Conservation (phyloP, 2,329 filamentous ascomycete genomes). For the Zymoseptoria tritici region DNA sequence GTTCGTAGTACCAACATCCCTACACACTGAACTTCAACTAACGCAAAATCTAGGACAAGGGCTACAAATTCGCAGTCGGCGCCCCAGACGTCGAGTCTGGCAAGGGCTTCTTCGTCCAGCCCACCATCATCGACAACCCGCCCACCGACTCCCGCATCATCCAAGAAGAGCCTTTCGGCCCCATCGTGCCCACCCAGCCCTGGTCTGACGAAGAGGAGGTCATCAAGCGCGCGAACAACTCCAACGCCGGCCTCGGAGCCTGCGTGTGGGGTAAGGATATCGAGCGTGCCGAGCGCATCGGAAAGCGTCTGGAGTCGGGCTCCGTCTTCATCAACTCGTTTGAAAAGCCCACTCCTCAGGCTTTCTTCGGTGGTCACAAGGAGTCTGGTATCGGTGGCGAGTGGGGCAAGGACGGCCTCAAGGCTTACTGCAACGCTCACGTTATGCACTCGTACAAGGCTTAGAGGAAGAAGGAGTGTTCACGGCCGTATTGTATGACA, state of each 20-base stretch:
- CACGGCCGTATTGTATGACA: neutral
- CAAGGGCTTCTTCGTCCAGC: slow-evolving; percentile 37
- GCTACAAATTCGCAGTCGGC: slow-evolving; percentile 48
- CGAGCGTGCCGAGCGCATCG: slow-evolving; percentile 43
- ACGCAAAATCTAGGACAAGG: slow-evolving; percentile 19
- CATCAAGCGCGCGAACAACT: slow-evolving; percentile 42
- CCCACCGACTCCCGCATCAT: slow-evolving; percentile 34
- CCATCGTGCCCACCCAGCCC: slow-evolving; percentile 42
- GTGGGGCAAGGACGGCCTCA: slow-evolving; percentile 36
- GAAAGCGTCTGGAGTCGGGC: slow-evolving; percentile 44
- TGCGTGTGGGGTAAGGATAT: slow-evolving; percentile 48
- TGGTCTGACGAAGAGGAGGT: slow-evolving; percentile 43
- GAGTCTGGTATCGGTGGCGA: slow-evolving; percentile 51
- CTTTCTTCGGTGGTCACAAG: slow-evolving; percentile 68
- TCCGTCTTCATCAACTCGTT: slow-evolving; percentile 50
- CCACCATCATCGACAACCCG: slow-evolving; percentile 43
- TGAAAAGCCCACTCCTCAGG: slow-evolving; percentile 41
- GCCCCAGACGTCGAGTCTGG: slow-evolving; percentile 41
- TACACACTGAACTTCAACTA: neutral
- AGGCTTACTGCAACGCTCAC: slow-evolving; percentile 42
- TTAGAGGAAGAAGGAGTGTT: neutral
- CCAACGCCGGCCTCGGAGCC: slow-evolving; percentile 45
- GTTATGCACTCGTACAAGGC: slow-evolving; percentile 42
- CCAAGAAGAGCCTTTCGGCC: slow-evolving; percentile 45
- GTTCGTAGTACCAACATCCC: neutral